These are phyloP conservation scores for Termitomyces sp. DNA, from an alignment of 768 basidiomycete genomes.

Conservation along the genomic window DNA sequence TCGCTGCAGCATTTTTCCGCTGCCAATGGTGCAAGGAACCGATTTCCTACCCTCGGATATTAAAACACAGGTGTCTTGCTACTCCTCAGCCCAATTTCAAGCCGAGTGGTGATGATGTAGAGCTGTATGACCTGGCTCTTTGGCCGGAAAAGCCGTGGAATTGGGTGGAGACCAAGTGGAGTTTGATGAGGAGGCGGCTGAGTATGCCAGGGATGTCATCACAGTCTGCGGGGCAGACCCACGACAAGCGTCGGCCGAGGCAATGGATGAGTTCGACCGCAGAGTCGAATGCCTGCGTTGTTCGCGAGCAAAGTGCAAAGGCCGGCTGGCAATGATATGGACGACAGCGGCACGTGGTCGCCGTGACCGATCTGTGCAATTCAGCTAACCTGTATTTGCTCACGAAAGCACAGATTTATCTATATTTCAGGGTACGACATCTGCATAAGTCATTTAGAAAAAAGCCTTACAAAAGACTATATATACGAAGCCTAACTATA, in stretches of 20 bases:
- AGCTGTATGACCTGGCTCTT: neutral
- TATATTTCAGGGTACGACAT: no score
- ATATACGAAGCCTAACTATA: no score
- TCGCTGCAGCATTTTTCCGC: slow-evolving; percentile 29
- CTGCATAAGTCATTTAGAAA: no score
- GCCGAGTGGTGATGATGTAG: slow-evolving; percentile 7
- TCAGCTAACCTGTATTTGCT: no score
- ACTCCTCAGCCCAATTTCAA: neutral
- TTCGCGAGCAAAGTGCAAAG: slow-evolving; percentile 6
- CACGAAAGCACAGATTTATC: no score
- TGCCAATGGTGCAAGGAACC: slow-evolving; percentile 27
- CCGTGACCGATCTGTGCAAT: no score
- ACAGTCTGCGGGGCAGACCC: slow-evolving; percentile 25
- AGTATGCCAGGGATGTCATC: slow-evolving; percentile 19
- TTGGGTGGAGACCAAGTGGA: slow-evolving; percentile 17
- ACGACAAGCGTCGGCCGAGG: slow-evolving; percentile 10
- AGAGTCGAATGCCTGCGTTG: slow-evolving; percentile 29
- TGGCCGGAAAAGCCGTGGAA: slow-evolving; percentile 16
- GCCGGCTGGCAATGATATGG: slow-evolving; percentile 28
- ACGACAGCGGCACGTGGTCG: slow-evolving; percentile 23
- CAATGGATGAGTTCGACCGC: slow-evolving; percentile 22
- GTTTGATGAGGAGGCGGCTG: slow-evolving; percentile 24
- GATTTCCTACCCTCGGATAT: slow-evolving; percentile 26
- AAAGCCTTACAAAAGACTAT: no score
- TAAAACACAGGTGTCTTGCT: slow-evolving; percentile 24